Percentiles rank a stretch among this genome's conserved stretches.
Evolutionary conservation across 768 basidiomycete genomes (phyloP).

Genomic region (Lactifluus rugatus): DNA sequence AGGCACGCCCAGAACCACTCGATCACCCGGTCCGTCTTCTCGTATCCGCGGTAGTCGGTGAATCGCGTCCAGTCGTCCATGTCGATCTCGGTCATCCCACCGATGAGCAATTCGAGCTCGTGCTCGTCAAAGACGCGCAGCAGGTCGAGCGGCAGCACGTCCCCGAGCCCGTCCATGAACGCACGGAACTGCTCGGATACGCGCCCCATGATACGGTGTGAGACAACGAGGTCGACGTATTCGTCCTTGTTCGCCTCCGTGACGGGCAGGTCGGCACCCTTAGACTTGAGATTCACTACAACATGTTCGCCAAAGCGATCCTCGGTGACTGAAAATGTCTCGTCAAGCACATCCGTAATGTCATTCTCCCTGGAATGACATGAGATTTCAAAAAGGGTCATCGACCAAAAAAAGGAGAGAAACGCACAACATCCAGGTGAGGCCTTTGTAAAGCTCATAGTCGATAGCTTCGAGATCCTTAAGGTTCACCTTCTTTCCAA

Average conservation of each 20-base stretch:
- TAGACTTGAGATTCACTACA: constrained; percentile 54
- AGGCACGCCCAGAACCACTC: constrained; percentile 97
- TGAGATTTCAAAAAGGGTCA: neutral
- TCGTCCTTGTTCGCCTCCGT: constrained; percentile 72
- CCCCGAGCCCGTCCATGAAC: constrained; percentile 78
- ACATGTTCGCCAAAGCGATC: constrained; percentile 69
- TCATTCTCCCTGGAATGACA: constrained; percentile 49
- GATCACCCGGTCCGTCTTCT: constrained; percentile 79
- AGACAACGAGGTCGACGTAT: constrained; percentile 68
- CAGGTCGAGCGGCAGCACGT: constrained; percentile 74
- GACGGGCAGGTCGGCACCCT: constrained; percentile 50
- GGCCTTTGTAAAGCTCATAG: constrained; percentile 55
- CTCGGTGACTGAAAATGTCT: constrained; percentile 61
- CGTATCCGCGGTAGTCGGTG: constrained; percentile 85
- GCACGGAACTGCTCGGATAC: constrained; percentile 78
- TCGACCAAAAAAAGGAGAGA: neutral
- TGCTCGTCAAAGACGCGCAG: constrained; percentile 87
- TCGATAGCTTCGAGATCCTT: constrained; percentile 63
- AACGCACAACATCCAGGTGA: constrained; percentile 68
- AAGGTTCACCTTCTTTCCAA: constrained; percentile 48
- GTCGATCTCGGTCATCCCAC: constrained; percentile 56
- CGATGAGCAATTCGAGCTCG: constrained; percentile 81
- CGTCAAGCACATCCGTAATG: constrained; percentile 65
- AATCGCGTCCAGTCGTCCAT: constrained; percentile 88
- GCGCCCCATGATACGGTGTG: constrained; percentile 73